Evolutionary conservation across 2,329 filamentous ascomycete genomes (phyloP).

Genomic region (Hymenoscyphus occultus): DNA sequence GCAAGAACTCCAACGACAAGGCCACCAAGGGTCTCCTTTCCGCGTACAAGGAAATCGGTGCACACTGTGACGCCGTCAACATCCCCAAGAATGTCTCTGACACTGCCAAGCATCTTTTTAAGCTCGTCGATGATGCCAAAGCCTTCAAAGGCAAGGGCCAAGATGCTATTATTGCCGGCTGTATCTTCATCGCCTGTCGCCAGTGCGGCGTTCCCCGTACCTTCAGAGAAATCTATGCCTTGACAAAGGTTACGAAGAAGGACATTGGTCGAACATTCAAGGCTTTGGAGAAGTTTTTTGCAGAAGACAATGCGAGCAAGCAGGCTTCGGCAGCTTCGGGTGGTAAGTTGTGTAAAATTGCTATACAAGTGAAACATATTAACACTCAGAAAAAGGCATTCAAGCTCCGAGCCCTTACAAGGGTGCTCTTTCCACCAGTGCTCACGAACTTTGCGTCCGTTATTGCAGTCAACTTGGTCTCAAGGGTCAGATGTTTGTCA

Average conservation of each 20-base stretch:
- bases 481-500: slow-evolving; percentile 69
- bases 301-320: slow-evolving; percentile 64
- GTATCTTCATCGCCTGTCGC: slow-evolving; percentile 96
- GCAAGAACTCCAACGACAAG: slow-evolving; percentile 78
- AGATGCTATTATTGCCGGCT: slow-evolving; percentile 90
- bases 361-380: slow-evolving; percentile 30
- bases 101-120: slow-evolving; percentile 92
- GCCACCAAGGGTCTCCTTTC: slow-evolving; percentile 75
- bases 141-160: slow-evolving; percentile 94
- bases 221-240: slow-evolving; percentile 89
- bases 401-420: slow-evolving; percentile 58
- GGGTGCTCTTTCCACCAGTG: slow-evolving; percentile 72
- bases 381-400: slow-evolving; percentile 32
- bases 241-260: slow-evolving; percentile 94
- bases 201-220: slow-evolving; percentile 83
- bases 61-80: slow-evolving; percentile 80
- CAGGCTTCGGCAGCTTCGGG: slow-evolving; percentile 49
- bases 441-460: slow-evolving; percentile 80
- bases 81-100: slow-evolving; percentile 80
- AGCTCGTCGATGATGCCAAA: slow-evolving; percentile 88
- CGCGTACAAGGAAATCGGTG: slow-evolving; percentile 84
- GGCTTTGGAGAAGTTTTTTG: slow-evolving; percentile 81
- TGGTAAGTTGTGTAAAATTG: slow-evolving; percentile 44
- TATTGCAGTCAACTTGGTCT: slow-evolving; percentile 83
- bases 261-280: slow-evolving; percentile 98